Evolutionary conservation across 345 rosid species (phyloP), one percentile per base, ranked within the genome.

Genomic region (Populus ilicifolia): DNA sequence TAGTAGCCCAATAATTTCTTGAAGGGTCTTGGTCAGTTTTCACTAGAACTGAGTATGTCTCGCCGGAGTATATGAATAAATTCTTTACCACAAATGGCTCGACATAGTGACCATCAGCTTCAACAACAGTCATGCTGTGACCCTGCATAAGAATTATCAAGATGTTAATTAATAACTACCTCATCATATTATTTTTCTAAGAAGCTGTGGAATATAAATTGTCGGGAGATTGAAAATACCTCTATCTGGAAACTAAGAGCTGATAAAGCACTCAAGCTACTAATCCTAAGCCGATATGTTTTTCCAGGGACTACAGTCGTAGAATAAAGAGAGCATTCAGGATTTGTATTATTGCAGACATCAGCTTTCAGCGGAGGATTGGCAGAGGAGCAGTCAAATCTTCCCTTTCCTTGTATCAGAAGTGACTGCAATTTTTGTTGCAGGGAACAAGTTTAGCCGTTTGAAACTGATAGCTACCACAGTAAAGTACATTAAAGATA

Each of bases 121-220:
- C 94, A 6, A 92, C 94, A n/a, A 94, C 94, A 0, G 98, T 92
- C 86, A 94, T 76, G 54, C 86, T 89, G 70, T 92, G 98, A 33
- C 91, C 98, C 86, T 88, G 79, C 43, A 73, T 0, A 69, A 16
- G 2, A 70, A 44, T 52, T 52, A 52, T 18, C 1, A 18, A 33
- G 33, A 27, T 33, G 29, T 4, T 5, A 20, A 18, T 6, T 20
- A 27, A 67, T 16, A 43, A 13, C 70, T 1, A 4, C 0, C 20
- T 30, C 17, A 23, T 29, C 0, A 64, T 6, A 25, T 46, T 46
- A 14, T 46, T 2, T 20, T 5, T 14, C 14, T 7, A 30, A 67
- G 2, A 18, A 30, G 17, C 44, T 10, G n/a, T 27, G 0, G 6
- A 33, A 3, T 5, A 66, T 66, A 66, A 6, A 27, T 8, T 18